A percentile compares a stretch with the other conserved stretches of the same genome.
phyloP scores from a whole-genome alignment of 2,329 filamentous ascomycete species.

The Pestalotiopsis sp. region DNA sequence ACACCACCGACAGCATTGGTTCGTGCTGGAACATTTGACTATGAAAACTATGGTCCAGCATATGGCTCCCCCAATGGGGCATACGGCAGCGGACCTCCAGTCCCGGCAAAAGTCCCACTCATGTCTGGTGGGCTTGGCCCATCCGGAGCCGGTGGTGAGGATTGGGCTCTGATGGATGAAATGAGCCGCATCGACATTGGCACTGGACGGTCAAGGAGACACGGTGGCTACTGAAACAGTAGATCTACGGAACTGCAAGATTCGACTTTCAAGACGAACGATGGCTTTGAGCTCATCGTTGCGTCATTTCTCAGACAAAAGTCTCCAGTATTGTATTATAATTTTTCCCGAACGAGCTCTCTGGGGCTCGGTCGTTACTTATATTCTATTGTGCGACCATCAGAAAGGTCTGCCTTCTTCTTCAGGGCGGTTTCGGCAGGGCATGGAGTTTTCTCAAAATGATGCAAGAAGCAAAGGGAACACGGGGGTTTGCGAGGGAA shows the following conservation, averaged over 20 bases:
- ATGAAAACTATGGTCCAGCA: slow-evolving; percentile 53
- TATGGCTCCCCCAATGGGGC: slow-evolving; percentile 36
- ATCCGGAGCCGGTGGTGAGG: slow-evolving; percentile 42
- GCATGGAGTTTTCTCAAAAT: neutral
- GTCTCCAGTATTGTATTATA: neutral
- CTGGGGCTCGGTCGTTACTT: neutral
- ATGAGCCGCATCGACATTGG: slow-evolving; percentile 71
- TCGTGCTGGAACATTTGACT: slow-evolving; percentile 56
- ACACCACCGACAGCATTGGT: slow-evolving; percentile 47
- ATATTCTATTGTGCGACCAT: neutral
- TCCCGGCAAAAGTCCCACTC: slow-evolving; percentile 71
- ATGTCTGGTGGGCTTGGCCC: slow-evolving; percentile 44
- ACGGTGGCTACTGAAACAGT: slow-evolving; percentile 32
- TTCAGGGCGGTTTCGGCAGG: neutral
- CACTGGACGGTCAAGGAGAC: slow-evolving; percentile 58
- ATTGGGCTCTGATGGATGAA: slow-evolving; percentile 70
- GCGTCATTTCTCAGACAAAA: neutral
- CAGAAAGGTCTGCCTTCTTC: neutral
- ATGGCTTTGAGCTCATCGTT: neutral
- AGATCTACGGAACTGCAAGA: neutral
- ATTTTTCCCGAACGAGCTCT: neutral
- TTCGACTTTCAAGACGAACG: neutral
- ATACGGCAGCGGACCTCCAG: slow-evolving; percentile 52
- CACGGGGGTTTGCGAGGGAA: neutral
- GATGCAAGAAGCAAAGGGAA: neutral